Base-by-base conservation (phyloP, 441 rosid genomes). In the Breynia disticha region DNA sequence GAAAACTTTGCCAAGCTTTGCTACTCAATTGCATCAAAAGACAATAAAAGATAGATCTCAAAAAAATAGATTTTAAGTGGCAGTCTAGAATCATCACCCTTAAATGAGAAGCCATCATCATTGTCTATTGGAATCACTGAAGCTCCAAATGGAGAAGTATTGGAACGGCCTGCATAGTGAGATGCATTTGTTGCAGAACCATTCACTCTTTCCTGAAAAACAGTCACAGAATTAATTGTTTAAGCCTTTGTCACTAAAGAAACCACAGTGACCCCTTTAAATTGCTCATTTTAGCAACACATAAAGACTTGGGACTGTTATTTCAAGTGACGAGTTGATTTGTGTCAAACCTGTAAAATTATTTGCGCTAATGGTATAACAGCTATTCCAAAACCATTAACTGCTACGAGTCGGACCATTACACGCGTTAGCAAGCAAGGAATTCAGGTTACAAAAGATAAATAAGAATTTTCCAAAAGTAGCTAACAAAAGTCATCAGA, bases 71-170 rank as follows among this genome's bases (percentile, higher is more conserved):
- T 41, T 41, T 41, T 41, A 13, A 11, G n/a, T 6, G 37, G 35
- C 35, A 59, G 57, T 9, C 49, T 13, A 39, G 54, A 59, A 42
- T 16, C 20, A 63, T 45, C 46, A 80, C 90, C 83, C 51, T 59
- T 65, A 38, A 22, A 68, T 19, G 95, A 72, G 64, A 89, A 75
- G 48, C 85, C 95, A 69, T 89, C 95, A 66, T 84, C 90, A 16
- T 56, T 63, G 51, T 70, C 76, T 35, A 46, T 18, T 12, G 80
- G 72, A 59, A 70, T 38, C 64, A 58, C 28, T 21, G 77, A 56
- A 56, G 69, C 56, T 35, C 66, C 73, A 68, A 64, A 64, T 21
- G 81, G 69, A 72, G 71, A 62, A 57, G 64, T 52, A 50, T 64
- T 70, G 44, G 77, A 57, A 37, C 43, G 66, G 44, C 65, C 62